phyloP scores from a whole-genome alignment of 2,329 filamentous ascomycete species.

The Colletotrichum chrysophilum region DNA sequence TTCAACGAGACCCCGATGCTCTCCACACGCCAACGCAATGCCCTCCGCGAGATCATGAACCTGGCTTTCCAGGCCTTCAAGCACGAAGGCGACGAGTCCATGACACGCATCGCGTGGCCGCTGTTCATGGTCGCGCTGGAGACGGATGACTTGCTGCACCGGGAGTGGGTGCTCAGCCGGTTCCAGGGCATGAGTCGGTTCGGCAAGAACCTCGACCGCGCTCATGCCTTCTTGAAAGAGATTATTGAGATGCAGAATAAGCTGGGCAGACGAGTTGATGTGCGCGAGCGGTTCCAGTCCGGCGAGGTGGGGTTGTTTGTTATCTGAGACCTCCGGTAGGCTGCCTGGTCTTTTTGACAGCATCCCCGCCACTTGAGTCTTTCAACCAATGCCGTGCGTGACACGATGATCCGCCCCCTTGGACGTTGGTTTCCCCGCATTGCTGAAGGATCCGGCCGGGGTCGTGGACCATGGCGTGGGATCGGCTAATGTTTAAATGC shows the following conservation, averaged over 20 bases:
- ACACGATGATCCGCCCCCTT: background rate
- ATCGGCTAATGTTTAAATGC: background rate
- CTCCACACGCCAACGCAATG: conserved; percentile 5
- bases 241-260: conserved; percentile 25
- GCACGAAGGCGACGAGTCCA: conserved; percentile 34
- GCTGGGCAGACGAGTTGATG: conserved; percentile 17
- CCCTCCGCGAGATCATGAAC: conserved; percentile 30
- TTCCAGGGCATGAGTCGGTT: conserved; percentile 33
- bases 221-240: conserved; percentile 29
- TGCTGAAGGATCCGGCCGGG: background rate
- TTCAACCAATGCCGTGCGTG: background rate
- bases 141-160: conserved; percentile 35
- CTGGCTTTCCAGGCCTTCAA: conserved; percentile 36
- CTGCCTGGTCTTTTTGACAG: background rate
- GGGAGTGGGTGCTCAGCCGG: conserved; percentile 36
- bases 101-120: conserved; percentile 37
- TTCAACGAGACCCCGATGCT: conserved; percentile 18
- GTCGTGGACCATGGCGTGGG: background rate
- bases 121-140: conserved; percentile 40
- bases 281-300: conserved; percentile 22
- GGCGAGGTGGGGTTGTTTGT: conserved; percentile 24
- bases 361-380: background rate
- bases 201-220: conserved; percentile 36
- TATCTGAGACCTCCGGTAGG: conserved; percentile 17
- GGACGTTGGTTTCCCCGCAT: background rate